Evolutionary conservation across 2,329 filamentous ascomycete species (phyloP).

Genomic region (Anisogramma anomala): DNA sequence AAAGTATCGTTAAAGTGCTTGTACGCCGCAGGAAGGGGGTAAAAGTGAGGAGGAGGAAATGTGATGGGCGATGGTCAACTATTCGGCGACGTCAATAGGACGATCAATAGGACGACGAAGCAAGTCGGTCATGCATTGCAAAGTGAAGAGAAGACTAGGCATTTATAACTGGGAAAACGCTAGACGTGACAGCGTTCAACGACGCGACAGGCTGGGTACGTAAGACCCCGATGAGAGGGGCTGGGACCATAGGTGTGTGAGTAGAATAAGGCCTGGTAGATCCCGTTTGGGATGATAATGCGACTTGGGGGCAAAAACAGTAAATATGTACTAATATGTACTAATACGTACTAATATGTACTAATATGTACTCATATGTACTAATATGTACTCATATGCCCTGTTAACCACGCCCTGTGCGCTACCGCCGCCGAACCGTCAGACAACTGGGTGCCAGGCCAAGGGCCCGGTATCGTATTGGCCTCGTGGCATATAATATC

Average conservation of each 20-base stretch:
- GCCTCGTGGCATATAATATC: too few species aligned
- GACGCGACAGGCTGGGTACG: constrained; percentile 1
- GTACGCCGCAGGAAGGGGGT: background rate
- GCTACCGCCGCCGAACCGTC: too few species aligned
- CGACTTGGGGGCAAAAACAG: too few species aligned
- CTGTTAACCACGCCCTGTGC: too few species aligned
- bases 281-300: constrained; percentile 9
- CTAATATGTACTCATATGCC: too few species aligned
- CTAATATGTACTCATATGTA: too few species aligned
- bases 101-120: background rate
- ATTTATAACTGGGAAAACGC: constrained; percentile 7
- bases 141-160: background rate
- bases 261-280: constrained; percentile 8
- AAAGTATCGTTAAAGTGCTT: too few species aligned
- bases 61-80: background rate
- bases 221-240: constrained; percentile 2
- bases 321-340: too few species aligned
- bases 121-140: background rate
- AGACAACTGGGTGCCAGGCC: too few species aligned
- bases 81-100: background rate
- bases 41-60: background rate
- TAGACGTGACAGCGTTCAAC: too few species aligned
- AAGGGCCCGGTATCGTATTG: too few species aligned
- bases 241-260: constrained; percentile 7
- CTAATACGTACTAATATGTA: too few species aligned